A percentile compares a stretch with the other conserved stretches of the same genome.
Conservation (phyloP, 106 monocot genomes). For the Narthecium ossifragum region DNA sequence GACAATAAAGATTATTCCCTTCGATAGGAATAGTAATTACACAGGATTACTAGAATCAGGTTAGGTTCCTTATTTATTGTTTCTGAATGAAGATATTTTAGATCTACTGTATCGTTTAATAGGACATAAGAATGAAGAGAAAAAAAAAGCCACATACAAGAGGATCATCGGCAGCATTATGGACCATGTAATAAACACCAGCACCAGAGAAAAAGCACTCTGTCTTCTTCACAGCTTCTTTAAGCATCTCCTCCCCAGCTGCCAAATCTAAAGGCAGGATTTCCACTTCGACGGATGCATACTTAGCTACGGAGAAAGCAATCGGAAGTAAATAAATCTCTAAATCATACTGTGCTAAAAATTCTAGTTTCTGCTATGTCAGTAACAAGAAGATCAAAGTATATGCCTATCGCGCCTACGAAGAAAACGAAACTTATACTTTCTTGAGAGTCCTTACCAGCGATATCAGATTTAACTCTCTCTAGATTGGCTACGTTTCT, state of each 20-base stretch:
- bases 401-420: too few relatives aligned
- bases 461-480: conserved; percentile 58
- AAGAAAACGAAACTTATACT: background rate
- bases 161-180: conserved; percentile 92
- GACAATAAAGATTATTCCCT: background rate
- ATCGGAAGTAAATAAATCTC: background rate
- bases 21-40: too few relatives aligned
- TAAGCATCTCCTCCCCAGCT: conserved; percentile 58
- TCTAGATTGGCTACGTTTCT: conserved; percentile 66
- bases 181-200: conserved; percentile 92
- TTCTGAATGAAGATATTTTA: too few relatives aligned
- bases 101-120: too few relatives aligned
- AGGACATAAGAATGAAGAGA: background rate
- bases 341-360: background rate
- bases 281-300: conserved; percentile 48
- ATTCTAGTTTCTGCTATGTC: too few relatives aligned
- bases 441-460: conserved; percentile 26
- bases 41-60: too few relatives aligned
- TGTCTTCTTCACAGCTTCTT: conserved; percentile 59
- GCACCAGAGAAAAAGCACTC: conserved; percentile 68
- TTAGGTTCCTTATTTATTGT: too few relatives aligned
- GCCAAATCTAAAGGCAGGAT: conserved; percentile 77
- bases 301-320: conserved; percentile 30
- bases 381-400: too few relatives aligned
- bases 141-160: conserved; percentile 44